Conservation (phyloP, 2,329 filamentous ascomycete species). For the Madurella mycetomatis region DNA sequence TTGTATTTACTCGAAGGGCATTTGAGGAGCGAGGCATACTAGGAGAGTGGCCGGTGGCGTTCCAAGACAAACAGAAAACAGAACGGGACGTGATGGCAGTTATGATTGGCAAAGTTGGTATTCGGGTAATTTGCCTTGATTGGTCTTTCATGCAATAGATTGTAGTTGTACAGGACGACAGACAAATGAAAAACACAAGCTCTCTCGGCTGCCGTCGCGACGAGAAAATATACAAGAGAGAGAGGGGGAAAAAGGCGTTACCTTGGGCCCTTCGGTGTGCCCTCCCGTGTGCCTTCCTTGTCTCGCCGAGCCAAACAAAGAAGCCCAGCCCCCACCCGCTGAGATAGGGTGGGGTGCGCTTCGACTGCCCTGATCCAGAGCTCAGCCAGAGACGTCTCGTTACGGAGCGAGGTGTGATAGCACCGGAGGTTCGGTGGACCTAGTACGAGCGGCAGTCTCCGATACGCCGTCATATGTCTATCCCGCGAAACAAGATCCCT, state of each 20-base stretch:
- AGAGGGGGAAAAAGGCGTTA: conserved; percentile 5
- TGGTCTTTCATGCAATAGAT: conserved; percentile 17
- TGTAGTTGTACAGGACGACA: conserved; percentile 20
- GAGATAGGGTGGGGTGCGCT: neutral
- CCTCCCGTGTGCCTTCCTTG: conserved; percentile 2
- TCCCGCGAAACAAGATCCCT: conserved; percentile 5
- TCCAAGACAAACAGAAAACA: neutral
- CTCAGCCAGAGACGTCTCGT: conserved; percentile 4
- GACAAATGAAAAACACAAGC: conserved; percentile 15
- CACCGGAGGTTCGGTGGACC: conserved; percentile 8
- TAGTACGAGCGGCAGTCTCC: conserved; percentile 3
- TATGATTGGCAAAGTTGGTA: conserved; percentile 8
- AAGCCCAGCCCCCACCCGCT: neutral
- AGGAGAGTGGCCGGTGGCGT: neutral
- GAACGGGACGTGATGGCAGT: conserved; percentile 6
- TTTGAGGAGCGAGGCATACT: neutral
- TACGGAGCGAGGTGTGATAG: conserved; percentile 9
- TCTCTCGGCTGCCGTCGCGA: conserved; percentile 5
- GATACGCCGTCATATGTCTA: conserved; percentile 18
- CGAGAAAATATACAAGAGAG: conserved; percentile 15
- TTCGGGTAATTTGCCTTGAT: conserved; percentile 14
- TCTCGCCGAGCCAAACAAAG: neutral
- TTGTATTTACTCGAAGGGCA: neutral
- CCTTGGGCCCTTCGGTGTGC: conserved; percentile 6
- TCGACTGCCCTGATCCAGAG: neutral